phyloP scores from a whole-genome alignment of 2,329 filamentous ascomycete genomes.

The Herpotrichia juniperi region DNA sequence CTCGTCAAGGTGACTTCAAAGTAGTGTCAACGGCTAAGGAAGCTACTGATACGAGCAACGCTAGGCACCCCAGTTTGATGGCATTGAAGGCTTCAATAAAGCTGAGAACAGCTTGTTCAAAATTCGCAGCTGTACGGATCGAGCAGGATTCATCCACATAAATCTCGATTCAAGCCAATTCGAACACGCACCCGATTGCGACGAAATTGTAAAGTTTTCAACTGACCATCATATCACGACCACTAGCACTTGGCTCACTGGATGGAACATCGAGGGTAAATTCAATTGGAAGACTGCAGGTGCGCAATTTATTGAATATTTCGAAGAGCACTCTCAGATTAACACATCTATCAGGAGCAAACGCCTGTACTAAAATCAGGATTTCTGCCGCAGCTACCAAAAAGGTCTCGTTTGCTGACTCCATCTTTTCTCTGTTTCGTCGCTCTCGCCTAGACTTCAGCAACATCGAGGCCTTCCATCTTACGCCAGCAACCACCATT shows the following conservation, averaged over 20 bases:
- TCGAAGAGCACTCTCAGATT: neutral
- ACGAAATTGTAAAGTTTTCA: conserved; percentile 12
- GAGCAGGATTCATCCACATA: conserved; percentile 33
- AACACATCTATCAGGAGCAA: conserved; percentile 4
- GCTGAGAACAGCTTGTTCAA: conserved; percentile 36
- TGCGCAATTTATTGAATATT: conserved; percentile 5
- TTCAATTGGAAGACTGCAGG: conserved; percentile 49
- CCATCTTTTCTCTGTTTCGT: conserved; percentile 10
- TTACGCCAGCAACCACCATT: conserved; percentile 4
- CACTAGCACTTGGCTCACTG: conserved; percentile 29
- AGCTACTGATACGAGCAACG: neutral
- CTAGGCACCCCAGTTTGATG: conserved; percentile 48
- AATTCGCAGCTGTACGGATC: conserved; percentile 29
- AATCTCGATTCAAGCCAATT: conserved; percentile 27
- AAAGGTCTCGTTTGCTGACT: conserved; percentile 1
- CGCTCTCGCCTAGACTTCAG: conserved; percentile 1
- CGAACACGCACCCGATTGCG: conserved; percentile 14
- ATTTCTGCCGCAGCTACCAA: neutral
- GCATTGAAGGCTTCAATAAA: conserved; percentile 46
- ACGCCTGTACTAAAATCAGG: conserved; percentile 17
- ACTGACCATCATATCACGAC: conserved; percentile 17
- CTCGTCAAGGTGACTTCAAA: conserved; percentile 38
- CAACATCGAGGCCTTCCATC: neutral
- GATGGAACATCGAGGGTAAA: conserved; percentile 40
- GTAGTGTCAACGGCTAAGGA: neutral